Percentiles rank a stretch among this genome's conserved stretches.
These are phyloP conservation scores for Mentha longifolia DNA, from an alignment of 257 asterid species.

Conservation along the genomic window DNA sequence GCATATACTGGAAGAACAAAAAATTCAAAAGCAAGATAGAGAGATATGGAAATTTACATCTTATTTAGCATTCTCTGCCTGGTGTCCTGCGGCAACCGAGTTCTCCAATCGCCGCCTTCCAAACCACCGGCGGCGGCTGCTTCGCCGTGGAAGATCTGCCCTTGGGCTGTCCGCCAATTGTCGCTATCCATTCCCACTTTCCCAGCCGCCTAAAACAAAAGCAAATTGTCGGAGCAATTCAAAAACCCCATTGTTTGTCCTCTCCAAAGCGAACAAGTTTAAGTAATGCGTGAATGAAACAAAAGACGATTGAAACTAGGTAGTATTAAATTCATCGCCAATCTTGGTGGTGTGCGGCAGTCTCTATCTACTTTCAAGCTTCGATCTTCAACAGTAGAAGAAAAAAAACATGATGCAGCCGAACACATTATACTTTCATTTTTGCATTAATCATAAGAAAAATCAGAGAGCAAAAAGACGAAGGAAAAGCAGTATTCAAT, in stretches of 20 bases:
- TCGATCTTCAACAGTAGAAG: too few species aligned
- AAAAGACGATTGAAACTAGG: neutral
- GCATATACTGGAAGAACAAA: neutral
- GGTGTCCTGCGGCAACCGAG: conserved; percentile 63
- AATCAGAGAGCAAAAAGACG: too few species aligned
- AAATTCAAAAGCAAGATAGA: too few species aligned
- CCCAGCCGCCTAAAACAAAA: conserved; percentile 3
- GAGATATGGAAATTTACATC: too few species aligned
- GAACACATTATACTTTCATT: too few species aligned
- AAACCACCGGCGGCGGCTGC: conserved; percentile 46
- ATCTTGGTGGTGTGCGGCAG: too few species aligned
- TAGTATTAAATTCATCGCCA: too few species aligned
- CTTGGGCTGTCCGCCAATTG: conserved; percentile 65
- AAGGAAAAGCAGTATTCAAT: too few species aligned
- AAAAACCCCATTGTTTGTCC: neutral
- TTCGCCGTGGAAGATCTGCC: conserved; percentile 56
- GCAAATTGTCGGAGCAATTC: neutral
- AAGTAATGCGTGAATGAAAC: neutral
- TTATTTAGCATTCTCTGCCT: conserved; percentile 79
- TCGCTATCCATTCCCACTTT: conserved; percentile 67
- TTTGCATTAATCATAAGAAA: too few species aligned
- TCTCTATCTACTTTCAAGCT: too few species aligned
- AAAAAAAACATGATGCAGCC: too few species aligned
- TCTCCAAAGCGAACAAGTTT: neutral
- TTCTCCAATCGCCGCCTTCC: conserved; percentile 81